Conservation (phyloP, 2,329 filamentous ascomycete species). For the Botrytis deweyae region DNA sequence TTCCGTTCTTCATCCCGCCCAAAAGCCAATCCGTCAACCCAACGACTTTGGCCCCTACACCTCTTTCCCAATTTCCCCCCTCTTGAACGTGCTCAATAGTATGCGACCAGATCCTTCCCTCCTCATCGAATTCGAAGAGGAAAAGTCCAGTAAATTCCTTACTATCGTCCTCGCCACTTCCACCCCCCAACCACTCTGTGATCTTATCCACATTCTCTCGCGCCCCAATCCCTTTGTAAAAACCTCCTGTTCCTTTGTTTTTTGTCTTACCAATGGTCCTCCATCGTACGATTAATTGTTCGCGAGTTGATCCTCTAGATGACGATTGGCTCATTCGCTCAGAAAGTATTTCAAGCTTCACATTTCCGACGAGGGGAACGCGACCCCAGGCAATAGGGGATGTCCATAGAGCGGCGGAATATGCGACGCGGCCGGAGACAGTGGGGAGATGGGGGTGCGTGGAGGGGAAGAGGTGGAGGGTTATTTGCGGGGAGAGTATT, state of each 20-base stretch:
- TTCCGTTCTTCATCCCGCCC: conserved; percentile 61
- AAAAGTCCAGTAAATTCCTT: conserved; percentile 89
- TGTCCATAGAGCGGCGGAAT: conserved; percentile 92
- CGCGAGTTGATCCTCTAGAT: conserved; percentile 46
- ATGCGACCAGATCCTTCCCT: conserved; percentile 81
- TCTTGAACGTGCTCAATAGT: conserved; percentile 93
- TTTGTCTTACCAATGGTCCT: conserved; percentile 61
- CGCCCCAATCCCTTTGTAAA: conserved; percentile 44
- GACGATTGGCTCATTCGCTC: conserved; percentile 67
- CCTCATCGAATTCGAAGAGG: conserved; percentile 89
- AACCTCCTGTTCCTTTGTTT: conserved; percentile 42
- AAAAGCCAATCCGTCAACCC: conserved; percentile 93
- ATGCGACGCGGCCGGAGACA: conserved; percentile 87
- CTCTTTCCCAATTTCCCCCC: conserved; percentile 77
- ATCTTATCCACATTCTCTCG: conserved; percentile 55
- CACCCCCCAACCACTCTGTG: conserved; percentile 46
- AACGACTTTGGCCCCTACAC: conserved; percentile 77
- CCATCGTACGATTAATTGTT: conserved; percentile 92
- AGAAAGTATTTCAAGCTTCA: conserved; percentile 81
- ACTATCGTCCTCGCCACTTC: conserved; percentile 55
- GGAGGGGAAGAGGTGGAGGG: conserved; percentile 67
- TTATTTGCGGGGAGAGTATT: conserved; percentile 73
- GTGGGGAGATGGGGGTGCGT: conserved; percentile 86
- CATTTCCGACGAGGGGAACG: conserved; percentile 86
- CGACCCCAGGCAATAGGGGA: conserved; percentile 95